Evolutionary conservation across 345 rosid species (phyloP).

Genomic region (Camelina sativa): DNA sequence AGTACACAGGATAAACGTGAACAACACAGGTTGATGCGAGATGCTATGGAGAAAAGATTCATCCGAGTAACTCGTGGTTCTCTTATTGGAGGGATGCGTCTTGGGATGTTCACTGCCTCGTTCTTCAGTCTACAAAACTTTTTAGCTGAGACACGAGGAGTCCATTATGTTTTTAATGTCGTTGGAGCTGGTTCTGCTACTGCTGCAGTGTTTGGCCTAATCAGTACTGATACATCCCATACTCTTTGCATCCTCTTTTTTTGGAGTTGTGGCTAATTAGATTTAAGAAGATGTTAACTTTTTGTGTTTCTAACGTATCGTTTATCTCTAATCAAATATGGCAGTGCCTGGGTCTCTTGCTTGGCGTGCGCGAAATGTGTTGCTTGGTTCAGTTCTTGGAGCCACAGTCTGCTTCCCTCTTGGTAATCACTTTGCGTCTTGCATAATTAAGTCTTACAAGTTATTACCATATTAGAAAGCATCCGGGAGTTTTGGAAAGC

Average conservation of each 20-base stretch:
- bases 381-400: constrained; percentile 79
- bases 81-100: constrained; percentile 85
- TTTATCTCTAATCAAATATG: constrained; percentile 16
- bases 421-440: constrained; percentile 52
- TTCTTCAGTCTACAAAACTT: constrained; percentile 78
- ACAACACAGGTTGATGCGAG: constrained; percentile 84
- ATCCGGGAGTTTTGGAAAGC: neutral
- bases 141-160: constrained; percentile 78
- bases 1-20: constrained; percentile 92
- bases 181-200: constrained; percentile 97
- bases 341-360: constrained; percentile 84
- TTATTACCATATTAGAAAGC: neutral
- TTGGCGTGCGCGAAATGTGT: constrained; percentile 86
- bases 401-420: constrained; percentile 80
- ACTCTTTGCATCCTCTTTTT: constrained; percentile 6
- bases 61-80: constrained; percentile 87
- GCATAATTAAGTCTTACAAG: constrained; percentile 1
- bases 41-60: constrained; percentile 96
- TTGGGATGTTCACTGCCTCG: constrained; percentile 90
- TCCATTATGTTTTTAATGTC: constrained; percentile 78
- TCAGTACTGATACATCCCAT: constrained; percentile 54
- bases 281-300: neutral
- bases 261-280: neutral
- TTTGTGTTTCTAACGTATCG: constrained; percentile 2
- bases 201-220: constrained; percentile 84